Evolutionary conservation across 768 basidiomycete genomes (phyloP), one percentile per base, ranked within the genome.

Genomic region (Tephrocybe sp.): DNA sequence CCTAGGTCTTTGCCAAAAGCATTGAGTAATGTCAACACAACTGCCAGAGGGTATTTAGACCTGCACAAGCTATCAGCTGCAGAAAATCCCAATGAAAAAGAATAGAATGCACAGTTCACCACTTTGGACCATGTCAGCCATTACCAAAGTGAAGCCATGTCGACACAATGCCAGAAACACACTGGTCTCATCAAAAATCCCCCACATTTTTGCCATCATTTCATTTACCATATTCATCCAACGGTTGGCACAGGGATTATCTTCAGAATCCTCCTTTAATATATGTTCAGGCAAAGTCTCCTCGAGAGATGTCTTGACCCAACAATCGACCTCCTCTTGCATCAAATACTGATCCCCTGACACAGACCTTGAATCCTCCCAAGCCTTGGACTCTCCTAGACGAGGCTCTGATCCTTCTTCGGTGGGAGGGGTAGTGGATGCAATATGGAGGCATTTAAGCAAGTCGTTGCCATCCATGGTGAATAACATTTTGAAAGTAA

Each of bases 391-490:
- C 24, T 45, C 44, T n/a, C 18, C 18, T 5, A 28, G 40, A n/a
- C 32, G 22, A 1, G 22, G 38, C 9, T 19, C 36, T 37, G 16
- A 6, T 4, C 12, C 36, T 8, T 19, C 36, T 8, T 37, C 36
- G 6, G n/a, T 12, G 8, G 36, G 36, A 6, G 5, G 9, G n/a
- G 6, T 6, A 19, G 18, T 37, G 4, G 4, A 5, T 37, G 36
- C 11, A 37, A 6, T 5, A 3, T n/a, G 16, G 7, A 63, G 25
- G 5, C 55, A 52, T 45, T 65, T 63, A 13, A 60, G 40, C 0
- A 62, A 64, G 32, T 66, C 56, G 38, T 67, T 65, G 1, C 63
- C 64, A 40, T 69, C 68, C 42, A 64, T 58, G 5, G 64, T 58
- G 1, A 57, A 11, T 0, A 68, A 51, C 48, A 64, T 63, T 0